A percentile compares a stretch with the other conserved stretches of the same genome.
Conservation (phyloP, 2,329 filamentous ascomycete genomes). For the Ploettnerulaceae sp. region DNA sequence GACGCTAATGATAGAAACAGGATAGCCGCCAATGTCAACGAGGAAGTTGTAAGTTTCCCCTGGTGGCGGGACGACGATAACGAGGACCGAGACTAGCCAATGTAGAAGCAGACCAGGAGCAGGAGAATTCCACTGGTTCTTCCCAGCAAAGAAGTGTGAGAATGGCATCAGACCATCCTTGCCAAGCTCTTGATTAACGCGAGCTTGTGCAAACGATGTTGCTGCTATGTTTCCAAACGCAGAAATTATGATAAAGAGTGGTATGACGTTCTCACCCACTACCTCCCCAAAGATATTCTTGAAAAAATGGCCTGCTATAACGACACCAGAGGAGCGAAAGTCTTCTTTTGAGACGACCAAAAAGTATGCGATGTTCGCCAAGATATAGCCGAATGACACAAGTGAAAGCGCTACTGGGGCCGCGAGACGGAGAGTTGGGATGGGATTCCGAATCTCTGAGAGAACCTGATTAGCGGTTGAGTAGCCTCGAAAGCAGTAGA, state of each 20-base stretch:
- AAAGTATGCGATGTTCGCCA: slow-evolving; percentile 64
- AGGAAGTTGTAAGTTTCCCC: slow-evolving; percentile 64
- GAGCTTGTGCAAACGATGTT: slow-evolving; percentile 64
- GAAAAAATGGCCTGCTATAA: slow-evolving; percentile 52
- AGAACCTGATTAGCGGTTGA: slow-evolving; percentile 64
- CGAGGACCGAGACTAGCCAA: slow-evolving; percentile 59
- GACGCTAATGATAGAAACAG: slow-evolving; percentile 36
- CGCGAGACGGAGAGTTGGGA: slow-evolving; percentile 60
- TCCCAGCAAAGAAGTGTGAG: slow-evolving; percentile 58
- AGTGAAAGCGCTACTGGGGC: slow-evolving; percentile 54
- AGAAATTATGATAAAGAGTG: slow-evolving; percentile 62
- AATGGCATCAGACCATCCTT: slow-evolving; percentile 63
- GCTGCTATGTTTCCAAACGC: slow-evolving; percentile 63
- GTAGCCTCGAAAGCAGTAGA: slow-evolving; percentile 66
- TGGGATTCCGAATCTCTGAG: slow-evolving; percentile 61
- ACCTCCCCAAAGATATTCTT: slow-evolving; percentile 50
- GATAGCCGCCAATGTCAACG: slow-evolving; percentile 38
- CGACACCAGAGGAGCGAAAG: slow-evolving; percentile 46
- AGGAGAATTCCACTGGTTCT: slow-evolving; percentile 58
- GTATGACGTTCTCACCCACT: slow-evolving; percentile 54
- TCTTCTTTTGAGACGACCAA: slow-evolving; percentile 51
- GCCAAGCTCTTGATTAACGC: slow-evolving; percentile 61
- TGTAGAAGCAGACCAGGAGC: slow-evolving; percentile 58
- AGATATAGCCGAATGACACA: slow-evolving; percentile 59
- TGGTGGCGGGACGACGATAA: slow-evolving; percentile 62